A percentile compares a stretch with the other conserved stretches of the same genome.
Conservation (phyloP, 345 rosid genomes). For the Brassica carinata region DNA sequence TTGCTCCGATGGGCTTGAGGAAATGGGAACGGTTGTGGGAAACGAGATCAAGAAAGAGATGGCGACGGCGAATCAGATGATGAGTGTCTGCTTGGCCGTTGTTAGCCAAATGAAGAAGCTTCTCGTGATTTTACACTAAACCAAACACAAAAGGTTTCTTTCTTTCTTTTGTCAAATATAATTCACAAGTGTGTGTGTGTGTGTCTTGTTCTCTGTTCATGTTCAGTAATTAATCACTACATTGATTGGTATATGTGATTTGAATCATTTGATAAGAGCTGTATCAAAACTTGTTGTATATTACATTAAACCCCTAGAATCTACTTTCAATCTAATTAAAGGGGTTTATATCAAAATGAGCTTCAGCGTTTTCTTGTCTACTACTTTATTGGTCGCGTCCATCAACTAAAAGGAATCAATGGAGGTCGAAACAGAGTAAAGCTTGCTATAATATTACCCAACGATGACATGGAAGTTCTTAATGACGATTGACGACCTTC, state of each 20-base stretch:
- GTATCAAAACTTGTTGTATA: conserved; percentile 10
- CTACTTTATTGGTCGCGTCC: background rate
- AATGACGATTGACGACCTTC: too few relatives aligned
- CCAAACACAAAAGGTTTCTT: conserved; percentile 1
- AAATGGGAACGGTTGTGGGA: conserved; percentile 55
- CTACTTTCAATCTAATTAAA: conserved; percentile 6
- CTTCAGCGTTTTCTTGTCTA: conserved; percentile 23
- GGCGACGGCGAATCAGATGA: conserved; percentile 46
- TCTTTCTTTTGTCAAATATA: background rate
- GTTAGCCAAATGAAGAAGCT: conserved; percentile 56
- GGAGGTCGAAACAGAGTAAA: too few relatives aligned
- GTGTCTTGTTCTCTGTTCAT: background rate
- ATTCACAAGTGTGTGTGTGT: conserved; percentile 3
- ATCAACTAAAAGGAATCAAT: background rate
- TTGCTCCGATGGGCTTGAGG: conserved; percentile 72
- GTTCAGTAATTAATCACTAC: conserved; percentile 25
- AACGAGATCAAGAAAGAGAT: conserved; percentile 51
- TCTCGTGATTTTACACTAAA: conserved; percentile 44
- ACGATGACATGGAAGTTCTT: too few relatives aligned
- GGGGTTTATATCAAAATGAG: conserved; percentile 23
- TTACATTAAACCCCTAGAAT: conserved; percentile 14
- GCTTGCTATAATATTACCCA: too few relatives aligned
- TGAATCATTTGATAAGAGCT: conserved; percentile 18
- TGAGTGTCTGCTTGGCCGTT: conserved; percentile 76
- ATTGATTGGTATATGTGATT: conserved; percentile 16